Percentiles rank a stretch among this genome's conserved stretches.
Conservation (phyloP, 2,329 filamentous ascomycete species). For the Penicillium italicum region DNA sequence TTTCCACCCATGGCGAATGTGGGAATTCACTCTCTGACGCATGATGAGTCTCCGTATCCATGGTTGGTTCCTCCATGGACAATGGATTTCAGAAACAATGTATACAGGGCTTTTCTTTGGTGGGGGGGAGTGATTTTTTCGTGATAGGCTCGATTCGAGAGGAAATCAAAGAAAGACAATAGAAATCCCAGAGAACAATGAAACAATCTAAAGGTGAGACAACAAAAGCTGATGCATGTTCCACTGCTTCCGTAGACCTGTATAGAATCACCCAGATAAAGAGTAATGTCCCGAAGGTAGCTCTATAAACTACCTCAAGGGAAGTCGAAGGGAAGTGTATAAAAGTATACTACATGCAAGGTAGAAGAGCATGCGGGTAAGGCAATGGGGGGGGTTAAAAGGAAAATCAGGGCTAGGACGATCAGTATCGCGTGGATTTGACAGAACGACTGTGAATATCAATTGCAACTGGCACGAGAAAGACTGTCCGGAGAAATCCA, state of each 20-base stretch:
- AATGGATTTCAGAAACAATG: not conserved
- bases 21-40: slow-evolving; percentile 45
- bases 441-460: slow-evolving; percentile 20
- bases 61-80: slow-evolving; percentile 46
- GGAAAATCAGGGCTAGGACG: slow-evolving; percentile 19
- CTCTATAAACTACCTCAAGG: slow-evolving; percentile 20
- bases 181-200: slow-evolving; percentile 20
- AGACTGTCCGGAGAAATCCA: slow-evolving; percentile 21
- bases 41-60: slow-evolving; percentile 47
- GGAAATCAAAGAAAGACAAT: slow-evolving; percentile 18
- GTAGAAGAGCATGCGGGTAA: slow-evolving; percentile 26
- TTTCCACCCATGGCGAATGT: slow-evolving; percentile 46
- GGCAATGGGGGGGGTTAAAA: slow-evolving; percentile 31
- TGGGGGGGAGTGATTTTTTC: not conserved
- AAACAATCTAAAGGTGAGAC: slow-evolving; percentile 41
- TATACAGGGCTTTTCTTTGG: not conserved
- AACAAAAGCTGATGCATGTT: slow-evolving; percentile 51
- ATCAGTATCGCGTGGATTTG: slow-evolving; percentile 23
- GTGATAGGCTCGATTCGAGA: slow-evolving; percentile 5
- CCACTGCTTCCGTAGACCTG: slow-evolving; percentile 39
- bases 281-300: slow-evolving; percentile 5
- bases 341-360: slow-evolving; percentile 24
- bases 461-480: slow-evolving; percentile 29
- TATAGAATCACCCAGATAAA: slow-evolving; percentile 27
- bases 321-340: slow-evolving; percentile 29